Evolutionary conservation across 345 rosid species (phyloP).

Genomic region (Zanthoxylum bungeanum): DNA sequence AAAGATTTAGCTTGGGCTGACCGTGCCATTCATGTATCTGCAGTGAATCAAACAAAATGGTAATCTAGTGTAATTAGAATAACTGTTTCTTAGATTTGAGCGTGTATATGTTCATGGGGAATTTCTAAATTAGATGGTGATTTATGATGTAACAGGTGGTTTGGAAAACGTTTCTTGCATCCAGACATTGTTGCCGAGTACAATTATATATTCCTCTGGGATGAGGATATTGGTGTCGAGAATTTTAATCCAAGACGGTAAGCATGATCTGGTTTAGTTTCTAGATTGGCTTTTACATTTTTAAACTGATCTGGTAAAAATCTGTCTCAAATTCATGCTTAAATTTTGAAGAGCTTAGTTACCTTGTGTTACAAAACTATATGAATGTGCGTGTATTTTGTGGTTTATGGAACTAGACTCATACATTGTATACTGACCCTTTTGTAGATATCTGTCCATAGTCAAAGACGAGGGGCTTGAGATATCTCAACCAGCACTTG

Average conservation of each 20-base stretch:
- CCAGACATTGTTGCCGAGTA: slow-evolving; percentile 81
- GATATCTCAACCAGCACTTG: slow-evolving; percentile 96
- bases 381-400: not conserved
- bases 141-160: slow-evolving; percentile 67
- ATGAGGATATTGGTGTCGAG: slow-evolving; percentile 86
- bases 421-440: not conserved
- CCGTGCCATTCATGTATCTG: slow-evolving; percentile 43
- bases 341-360: not conserved
- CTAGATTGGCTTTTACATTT: not conserved
- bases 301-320: not conserved
- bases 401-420: not conserved
- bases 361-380: not conserved
- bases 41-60: slow-evolving; percentile 63
- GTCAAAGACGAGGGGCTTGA: slow-evolving; percentile 76
- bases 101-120: not conserved
- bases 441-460: slow-evolving; percentile 59
- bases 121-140: not conserved
- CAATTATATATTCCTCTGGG: slow-evolving; percentile 88
- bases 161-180: slow-evolving; percentile 92
- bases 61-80: slow-evolving; percentile 12
- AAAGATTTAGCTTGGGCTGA: slow-evolving; percentile 42
- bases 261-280: not conserved
- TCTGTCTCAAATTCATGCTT: not conserved
- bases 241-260: slow-evolving; percentile 72
- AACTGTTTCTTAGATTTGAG: not conserved